phyloP scores from a whole-genome alignment of 768 basidiomycete species.

The Hericium alpestre region DNA sequence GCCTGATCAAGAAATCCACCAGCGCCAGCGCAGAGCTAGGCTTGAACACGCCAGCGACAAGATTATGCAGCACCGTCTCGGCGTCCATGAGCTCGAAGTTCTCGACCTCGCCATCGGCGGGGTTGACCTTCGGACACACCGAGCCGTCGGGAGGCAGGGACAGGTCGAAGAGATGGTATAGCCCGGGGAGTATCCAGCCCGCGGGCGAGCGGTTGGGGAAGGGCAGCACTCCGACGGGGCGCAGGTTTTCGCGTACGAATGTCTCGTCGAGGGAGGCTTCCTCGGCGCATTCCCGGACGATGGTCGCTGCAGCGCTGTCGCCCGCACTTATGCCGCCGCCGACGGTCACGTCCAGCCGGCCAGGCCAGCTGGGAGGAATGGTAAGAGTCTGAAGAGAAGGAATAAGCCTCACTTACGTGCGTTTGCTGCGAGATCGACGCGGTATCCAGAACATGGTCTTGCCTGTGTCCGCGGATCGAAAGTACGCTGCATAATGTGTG shows the following conservation, averaged over 20 bases:
- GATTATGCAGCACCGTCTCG: constrained; percentile 21
- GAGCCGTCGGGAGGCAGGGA: constrained; percentile 26
- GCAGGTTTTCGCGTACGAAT: constrained; percentile 23
- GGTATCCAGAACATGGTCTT: constrained; percentile 30
- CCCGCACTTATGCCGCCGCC: constrained; percentile 34
- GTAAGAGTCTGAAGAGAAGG: not conserved
- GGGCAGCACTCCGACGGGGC: constrained; percentile 27
- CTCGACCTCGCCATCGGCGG: constrained; percentile 32
- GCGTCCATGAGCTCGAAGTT: constrained; percentile 28
- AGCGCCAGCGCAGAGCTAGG: not conserved
- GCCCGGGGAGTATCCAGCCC: constrained; percentile 33
- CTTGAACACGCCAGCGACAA: constrained; percentile 12
- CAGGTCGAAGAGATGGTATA: constrained; percentile 36
- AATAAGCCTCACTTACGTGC: constrained; percentile 23
- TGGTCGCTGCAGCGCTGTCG: constrained; percentile 25
- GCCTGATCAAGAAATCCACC: not conserved
- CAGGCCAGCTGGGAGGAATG: constrained; percentile 21
- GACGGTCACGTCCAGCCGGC: constrained; percentile 32
- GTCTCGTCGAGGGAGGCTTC: constrained; percentile 30
- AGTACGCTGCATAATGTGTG: constrained; percentile 20
- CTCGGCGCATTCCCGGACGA: constrained; percentile 32
- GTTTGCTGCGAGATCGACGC: constrained; percentile 29
- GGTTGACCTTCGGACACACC: constrained; percentile 25
- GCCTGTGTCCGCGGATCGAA: constrained; percentile 20
- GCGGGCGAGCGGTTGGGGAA: constrained; percentile 33